Evolutionary conservation across 1,284 basidiomycete genomes (phyloP), one percentile per base, ranked within the genome.

Genomic region (Rhodotorula sp.): DNA sequence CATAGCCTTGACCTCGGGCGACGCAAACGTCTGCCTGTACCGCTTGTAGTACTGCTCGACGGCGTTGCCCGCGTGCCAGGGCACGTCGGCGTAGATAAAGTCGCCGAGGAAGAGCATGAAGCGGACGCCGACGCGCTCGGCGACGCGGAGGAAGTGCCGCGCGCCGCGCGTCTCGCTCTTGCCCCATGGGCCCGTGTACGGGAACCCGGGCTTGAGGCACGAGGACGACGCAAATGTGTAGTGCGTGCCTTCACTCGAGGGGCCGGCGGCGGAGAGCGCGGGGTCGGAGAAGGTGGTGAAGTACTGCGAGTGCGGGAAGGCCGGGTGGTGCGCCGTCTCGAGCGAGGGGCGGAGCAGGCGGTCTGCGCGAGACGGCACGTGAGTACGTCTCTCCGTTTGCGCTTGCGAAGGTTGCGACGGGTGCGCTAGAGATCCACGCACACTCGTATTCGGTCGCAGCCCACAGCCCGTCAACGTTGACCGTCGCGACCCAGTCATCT

Each of bases 81-180:
- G 90, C 3, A 91, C 87, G 78, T 92, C 90, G 10, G 88, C 89
- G 76, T 92, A 91, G 76, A 92, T 89, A 77, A 90, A 88, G 78
- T 91, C 68, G 44, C 89, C 89, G 63, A 90, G 81, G 78, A 89
- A 87, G 17, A 90, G 78, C 80, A 90, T 80, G 75, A 90, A 90
- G 42, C 73, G 73, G 50, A 75, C 61, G 1, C 64, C 62, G 41
- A 74, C 65, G 10, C 64, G 53, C 57, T 71, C 70, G 27, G 77
- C 77, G 21, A 72, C 67, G 46, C 74, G 63, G 17, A 70, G 64
- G 41, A 80, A 71, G 10, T 74, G 63, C 34, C 64, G 61, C 10
- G 78, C 77, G 5, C 79, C 82, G 52, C 65, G 71, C 27, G 77
- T 71, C 13, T 64, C 65, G 13, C 67, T 50, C 45, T 77, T 74